Percentiles rank a stretch among this genome's conserved stretches.
phyloP scores from a whole-genome alignment of 73 alveolate genomes.

The Paramecium caudatum region DNA sequence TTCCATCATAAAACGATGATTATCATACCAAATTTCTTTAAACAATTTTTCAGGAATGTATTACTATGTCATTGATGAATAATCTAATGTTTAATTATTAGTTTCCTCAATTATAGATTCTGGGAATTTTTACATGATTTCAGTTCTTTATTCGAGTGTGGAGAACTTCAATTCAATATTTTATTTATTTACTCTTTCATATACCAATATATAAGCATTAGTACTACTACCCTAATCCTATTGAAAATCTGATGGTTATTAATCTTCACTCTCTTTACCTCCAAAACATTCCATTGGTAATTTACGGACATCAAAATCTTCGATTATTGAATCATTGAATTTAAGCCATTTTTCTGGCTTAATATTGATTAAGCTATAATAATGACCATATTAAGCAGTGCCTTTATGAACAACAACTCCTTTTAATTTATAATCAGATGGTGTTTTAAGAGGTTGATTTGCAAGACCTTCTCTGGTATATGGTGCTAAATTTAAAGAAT shows the following conservation, averaged over 20 bases:
- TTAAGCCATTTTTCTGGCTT: slow-evolving; percentile 89
- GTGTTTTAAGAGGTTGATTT: slow-evolving; percentile 73
- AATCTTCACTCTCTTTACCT: slow-evolving; percentile 79
- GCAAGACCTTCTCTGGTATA: slow-evolving; percentile 77
- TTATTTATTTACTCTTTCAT: slow-evolving; percentile 89
- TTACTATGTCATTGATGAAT: background rate
- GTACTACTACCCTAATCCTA: slow-evolving; percentile 71
- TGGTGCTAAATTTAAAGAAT: slow-evolving; percentile 84
- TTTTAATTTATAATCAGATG: slow-evolving; percentile 80
- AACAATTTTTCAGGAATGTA: slow-evolving; percentile 62
- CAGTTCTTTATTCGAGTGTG: background rate
- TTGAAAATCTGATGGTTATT: slow-evolving; percentile 74
- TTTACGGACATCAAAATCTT: slow-evolving; percentile 77
- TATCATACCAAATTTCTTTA: slow-evolving; percentile 75
- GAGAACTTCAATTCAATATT: slow-evolving; percentile 75
- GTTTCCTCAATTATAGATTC: background rate
- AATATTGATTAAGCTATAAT: slow-evolving; percentile 75
- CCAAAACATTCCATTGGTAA: slow-evolving; percentile 90
- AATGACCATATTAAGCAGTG: slow-evolving; percentile 97
- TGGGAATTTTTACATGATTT: slow-evolving; percentile 15
- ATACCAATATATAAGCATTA: slow-evolving; percentile 98
- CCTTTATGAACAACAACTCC: slow-evolving; percentile 98
- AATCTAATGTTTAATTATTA: slow-evolving; percentile 5
- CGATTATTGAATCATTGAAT: slow-evolving; percentile 90
- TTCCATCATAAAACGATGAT: slow-evolving; percentile 74